phyloP scores from a whole-genome alignment of 176 grass and related monocot species.

The Guadua angustifolia region DNA sequence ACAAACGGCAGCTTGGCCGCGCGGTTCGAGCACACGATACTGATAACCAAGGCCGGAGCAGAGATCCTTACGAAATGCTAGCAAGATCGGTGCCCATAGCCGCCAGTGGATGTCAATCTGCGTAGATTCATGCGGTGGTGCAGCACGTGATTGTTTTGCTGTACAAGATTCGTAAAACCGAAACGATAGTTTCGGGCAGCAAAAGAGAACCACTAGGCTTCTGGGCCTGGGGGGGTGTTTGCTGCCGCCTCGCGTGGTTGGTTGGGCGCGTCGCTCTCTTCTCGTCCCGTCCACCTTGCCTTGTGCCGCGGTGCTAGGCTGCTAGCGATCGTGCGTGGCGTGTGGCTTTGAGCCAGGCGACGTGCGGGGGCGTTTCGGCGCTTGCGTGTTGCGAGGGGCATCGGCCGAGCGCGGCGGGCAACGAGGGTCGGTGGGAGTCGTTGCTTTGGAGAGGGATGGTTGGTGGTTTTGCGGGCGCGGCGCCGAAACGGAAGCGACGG shows the following conservation, averaged over 20 bases:
- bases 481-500: neutral
- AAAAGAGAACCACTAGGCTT: neutral
- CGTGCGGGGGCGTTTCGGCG: neutral
- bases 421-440: neutral
- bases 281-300: neutral
- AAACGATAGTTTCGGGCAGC: neutral
- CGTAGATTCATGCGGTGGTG: neutral
- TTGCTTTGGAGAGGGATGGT: neutral
- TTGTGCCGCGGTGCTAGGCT: neutral
- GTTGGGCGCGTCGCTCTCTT: neutral
- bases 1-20: conserved; percentile 75
- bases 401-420: neutral
- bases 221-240: neutral
- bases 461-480: neutral
- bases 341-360: neutral
- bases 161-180: neutral
- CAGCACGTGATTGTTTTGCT: neutral
- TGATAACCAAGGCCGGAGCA: conserved; percentile 71
- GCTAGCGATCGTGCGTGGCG: neutral
- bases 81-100: neutral
- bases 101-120: neutral
- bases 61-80: conserved; percentile 84
- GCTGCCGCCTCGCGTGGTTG: neutral
- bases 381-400: neutral
- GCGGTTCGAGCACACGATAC: conserved; percentile 88